phyloP scores from a whole-genome alignment of 352 stramenopile genomes.

The Ophiocytium majus region DNA sequence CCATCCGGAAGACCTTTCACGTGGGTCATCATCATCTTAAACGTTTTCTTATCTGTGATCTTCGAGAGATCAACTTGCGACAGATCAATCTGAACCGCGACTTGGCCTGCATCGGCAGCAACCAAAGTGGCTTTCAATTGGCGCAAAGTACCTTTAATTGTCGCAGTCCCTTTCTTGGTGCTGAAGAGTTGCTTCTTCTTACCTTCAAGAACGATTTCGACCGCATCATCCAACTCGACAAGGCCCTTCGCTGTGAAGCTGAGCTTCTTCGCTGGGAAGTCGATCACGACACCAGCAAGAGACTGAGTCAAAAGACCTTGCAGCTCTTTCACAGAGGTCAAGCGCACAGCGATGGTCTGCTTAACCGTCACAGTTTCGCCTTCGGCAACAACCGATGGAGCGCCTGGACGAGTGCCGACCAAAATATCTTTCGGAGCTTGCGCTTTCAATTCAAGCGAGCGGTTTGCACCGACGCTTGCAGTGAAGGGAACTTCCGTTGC shows the following conservation, averaged over 20 bases:
- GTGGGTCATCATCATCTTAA: not conserved
- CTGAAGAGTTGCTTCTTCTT: not conserved
- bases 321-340: not conserved
- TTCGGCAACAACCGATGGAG: not conserved
- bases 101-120: not conserved
- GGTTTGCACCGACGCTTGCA: not conserved
- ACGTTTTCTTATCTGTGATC: conserved; percentile 11
- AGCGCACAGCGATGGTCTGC: conserved; percentile 3
- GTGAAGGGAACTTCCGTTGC: conserved; percentile 5
- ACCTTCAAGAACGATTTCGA: conserved; percentile 3
- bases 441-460: not conserved
- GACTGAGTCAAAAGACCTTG: not conserved
- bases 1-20: conserved; percentile 7
- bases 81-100: not conserved
- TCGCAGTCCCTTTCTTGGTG: not conserved
- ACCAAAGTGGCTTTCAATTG: not conserved
- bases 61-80: conserved; percentile 11
- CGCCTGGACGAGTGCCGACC: conserved; percentile 2
- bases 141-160: not conserved
- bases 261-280: conserved; percentile 2
- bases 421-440: conserved; percentile 1
- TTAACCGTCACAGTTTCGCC: not conserved
- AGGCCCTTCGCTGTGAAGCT: not conserved
- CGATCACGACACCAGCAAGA: not conserved
- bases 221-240: not conserved